Evolutionary conservation across 2,329 filamentous ascomycete genomes (phyloP).

Genomic region (Cordyceps pruinosa): DNA sequence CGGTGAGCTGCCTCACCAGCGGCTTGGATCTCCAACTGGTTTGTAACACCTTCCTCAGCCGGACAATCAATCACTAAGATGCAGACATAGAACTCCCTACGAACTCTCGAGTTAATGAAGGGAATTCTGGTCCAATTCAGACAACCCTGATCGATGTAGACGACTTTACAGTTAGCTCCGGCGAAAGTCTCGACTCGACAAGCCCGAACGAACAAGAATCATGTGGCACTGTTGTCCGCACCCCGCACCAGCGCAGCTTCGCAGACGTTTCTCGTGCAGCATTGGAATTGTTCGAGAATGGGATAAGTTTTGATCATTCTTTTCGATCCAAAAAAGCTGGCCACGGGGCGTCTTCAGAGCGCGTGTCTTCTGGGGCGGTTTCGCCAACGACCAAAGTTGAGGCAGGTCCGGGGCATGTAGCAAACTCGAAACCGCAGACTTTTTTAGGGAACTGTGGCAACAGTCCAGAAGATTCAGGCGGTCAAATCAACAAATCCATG

Average conservation of each 20-base stretch:
- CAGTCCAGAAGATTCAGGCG: neutral
- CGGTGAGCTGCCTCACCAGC: slow-evolving; percentile 12
- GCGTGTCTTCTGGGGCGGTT: neutral
- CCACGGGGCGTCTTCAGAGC: neutral
- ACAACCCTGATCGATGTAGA: slow-evolving; percentile 12
- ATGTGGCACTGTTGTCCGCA: slow-evolving; percentile 33
- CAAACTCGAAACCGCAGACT: slow-evolving; percentile 8
- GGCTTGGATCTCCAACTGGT: neutral
- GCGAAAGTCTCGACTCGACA: neutral
- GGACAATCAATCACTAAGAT: neutral
- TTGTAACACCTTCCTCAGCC: neutral
- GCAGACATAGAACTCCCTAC: neutral
- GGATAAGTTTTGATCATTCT: slow-evolving; percentile 23
- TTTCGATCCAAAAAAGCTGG: slow-evolving; percentile 5
- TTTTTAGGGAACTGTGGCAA: slow-evolving; percentile 16
- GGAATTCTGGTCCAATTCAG: neutral
- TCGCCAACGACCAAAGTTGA: slow-evolving; percentile 5
- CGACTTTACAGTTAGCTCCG: neutral
- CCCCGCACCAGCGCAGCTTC: slow-evolving; percentile 22
- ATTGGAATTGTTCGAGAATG: slow-evolving; percentile 27
- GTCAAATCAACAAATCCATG: neutral
- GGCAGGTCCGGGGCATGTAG: neutral
- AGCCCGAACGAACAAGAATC: slow-evolving; percentile 20
- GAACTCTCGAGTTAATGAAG: neutral
- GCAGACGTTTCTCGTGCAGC: slow-evolving; percentile 19